Evolutionary conservation across 2,329 filamentous ascomycete genomes (phyloP), one percentile per base, ranked within the genome.

Genomic region (Volutella citrinella): DNA sequence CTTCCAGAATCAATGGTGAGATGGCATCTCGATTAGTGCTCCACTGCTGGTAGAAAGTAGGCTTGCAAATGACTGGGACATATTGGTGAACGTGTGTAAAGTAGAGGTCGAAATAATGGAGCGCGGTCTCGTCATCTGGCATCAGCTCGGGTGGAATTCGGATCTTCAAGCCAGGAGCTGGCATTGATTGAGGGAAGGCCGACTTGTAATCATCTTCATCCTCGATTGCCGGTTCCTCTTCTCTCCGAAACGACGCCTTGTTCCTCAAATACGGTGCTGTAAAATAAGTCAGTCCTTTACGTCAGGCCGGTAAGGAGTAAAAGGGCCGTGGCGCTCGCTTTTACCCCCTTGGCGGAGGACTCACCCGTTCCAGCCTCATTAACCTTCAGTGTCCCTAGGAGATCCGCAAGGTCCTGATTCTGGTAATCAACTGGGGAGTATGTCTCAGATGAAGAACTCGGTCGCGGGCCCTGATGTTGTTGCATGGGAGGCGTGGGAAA

Each of bases 81-180:
- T 95, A 97, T 0, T 90, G 90, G 54, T 97, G 93, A 19, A 96
- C 85, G 48, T 96, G 82, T 20, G 74, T 70, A 60, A 97, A 97
- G 59, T 88, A 97, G 26, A 95, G 84, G 23, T 93, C 81, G 57
- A 97, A 95, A 56, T 93, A 95, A 21, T 85, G 77, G 55, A 89
- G 68, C 5, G 83, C 82, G 21, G 87, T 87, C 27, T 87, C 82
- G 19, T 96, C 88, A 19, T 84, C 77, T 2, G 91, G 91, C 89
- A 97, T 95, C 53, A 97, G 75, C 52, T 94, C 89, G 0, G 85
- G 87, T 1, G 91, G 93, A 42, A 97, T 95, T 21, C 88, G 80
- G 38, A 95, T 84, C 38, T 84, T 89, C 15, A 81, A 72, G 30
- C 88, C 88, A 7, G 86, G 76, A 8, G 80, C 78, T 7, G 76